Conservation (phyloP, 2,329 filamentous ascomycete genomes). For the Alternaria metachromatica region DNA sequence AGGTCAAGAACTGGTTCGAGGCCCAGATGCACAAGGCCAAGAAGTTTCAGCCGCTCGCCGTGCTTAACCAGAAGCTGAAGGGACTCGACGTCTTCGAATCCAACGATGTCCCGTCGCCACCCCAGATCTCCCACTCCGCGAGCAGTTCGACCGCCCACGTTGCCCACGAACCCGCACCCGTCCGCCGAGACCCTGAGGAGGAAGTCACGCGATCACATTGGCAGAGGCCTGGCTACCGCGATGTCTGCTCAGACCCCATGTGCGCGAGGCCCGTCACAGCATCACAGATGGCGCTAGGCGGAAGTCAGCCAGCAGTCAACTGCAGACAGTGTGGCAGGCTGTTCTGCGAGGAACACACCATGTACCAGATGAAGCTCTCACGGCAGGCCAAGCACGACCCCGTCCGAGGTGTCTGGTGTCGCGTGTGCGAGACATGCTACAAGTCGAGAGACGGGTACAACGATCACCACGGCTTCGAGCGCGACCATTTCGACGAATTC, state of each 20-base stretch:
- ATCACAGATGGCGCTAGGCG: constrained; percentile 70
- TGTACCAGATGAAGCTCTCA: constrained; percentile 99
- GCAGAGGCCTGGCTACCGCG: constrained; percentile 77
- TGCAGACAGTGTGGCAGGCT: constrained; percentile 91
- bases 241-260: constrained; percentile 84
- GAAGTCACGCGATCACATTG: constrained; percentile 87
- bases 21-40: constrained; percentile 93
- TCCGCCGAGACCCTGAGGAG: constrained; percentile 78
- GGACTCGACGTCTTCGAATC: constrained; percentile 93
- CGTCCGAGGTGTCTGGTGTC: constrained; percentile 86
- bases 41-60: constrained; percentile 86
- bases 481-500: constrained; percentile 78
- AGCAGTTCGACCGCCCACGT: constrained; percentile 42
- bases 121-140: constrained; percentile 39
- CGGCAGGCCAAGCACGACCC: constrained; percentile 89
- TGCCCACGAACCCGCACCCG: constrained; percentile 38
- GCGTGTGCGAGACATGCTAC: constrained; percentile 99
- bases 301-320: constrained; percentile 84
- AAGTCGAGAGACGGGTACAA: constrained; percentile 96
- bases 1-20: constrained; percentile 97
- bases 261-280: constrained; percentile 63
- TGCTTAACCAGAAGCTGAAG: constrained; percentile 92
- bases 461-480: constrained; percentile 75
- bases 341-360: constrained; percentile 97
- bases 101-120: constrained; percentile 69